Conservation (phyloP, 1,284 basidiomycete species). For the Ceratobasidium papillatum region DNA sequence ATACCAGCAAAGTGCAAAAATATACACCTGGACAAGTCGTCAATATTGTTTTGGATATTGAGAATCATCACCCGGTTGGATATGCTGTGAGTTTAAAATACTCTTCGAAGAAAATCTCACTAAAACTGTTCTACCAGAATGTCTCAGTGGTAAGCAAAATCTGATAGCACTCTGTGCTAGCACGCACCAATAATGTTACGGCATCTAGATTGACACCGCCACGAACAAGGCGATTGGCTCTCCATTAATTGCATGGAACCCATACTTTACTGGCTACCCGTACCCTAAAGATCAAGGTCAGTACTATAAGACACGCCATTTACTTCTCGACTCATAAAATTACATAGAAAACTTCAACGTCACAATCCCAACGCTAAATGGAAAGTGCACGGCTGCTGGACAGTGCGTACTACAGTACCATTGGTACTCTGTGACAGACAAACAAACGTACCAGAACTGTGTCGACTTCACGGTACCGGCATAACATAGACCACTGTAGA, state of each 20-base stretch:
- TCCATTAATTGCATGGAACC: slow-evolving; percentile 33
- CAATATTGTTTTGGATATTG: slow-evolving; percentile 37
- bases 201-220: slow-evolving; percentile 10
- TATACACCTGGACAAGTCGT: slow-evolving; percentile 32
- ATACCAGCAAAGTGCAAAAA: slow-evolving; percentile 21
- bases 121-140: not conserved
- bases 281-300: slow-evolving; percentile 34
- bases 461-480: slow-evolving; percentile 31
- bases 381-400: slow-evolving; percentile 31
- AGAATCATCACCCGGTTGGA: slow-evolving; percentile 38
- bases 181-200: not conserved
- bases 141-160: slow-evolving; percentile 28
- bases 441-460: slow-evolving; percentile 37
- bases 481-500: no score
- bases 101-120: not conserved
- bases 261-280: slow-evolving; percentile 38
- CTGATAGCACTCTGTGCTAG: not conserved
- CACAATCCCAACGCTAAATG: slow-evolving; percentile 23
- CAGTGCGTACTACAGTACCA: slow-evolving; percentile 36
- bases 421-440: slow-evolving; percentile 35
- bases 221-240: slow-evolving; percentile 31
- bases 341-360: slow-evolving; percentile 36
- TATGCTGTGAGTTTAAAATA: slow-evolving; percentile 25
- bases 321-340: not conserved
- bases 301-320: not conserved